Base-by-base conservation (phyloP, 352 stramenopile genomes). In the Phytopythium kandeliae region DNA sequence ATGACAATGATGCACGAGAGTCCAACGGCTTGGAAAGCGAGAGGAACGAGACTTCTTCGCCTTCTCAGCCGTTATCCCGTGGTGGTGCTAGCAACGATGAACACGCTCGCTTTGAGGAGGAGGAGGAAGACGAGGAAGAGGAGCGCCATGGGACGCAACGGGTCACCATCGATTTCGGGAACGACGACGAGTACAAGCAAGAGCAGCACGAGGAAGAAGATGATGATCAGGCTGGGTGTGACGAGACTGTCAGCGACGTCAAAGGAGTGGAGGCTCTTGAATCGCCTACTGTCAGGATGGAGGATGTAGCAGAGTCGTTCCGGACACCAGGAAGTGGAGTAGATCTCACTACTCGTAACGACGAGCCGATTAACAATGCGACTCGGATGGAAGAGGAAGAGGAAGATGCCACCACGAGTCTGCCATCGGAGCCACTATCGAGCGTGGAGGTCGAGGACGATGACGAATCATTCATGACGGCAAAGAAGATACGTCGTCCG, bases 101-200 rank as follows among this genome's bases (percentile, higher is more conserved):
- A 6, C 45, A 66, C 4, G 55, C 63, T 19, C 54, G 58, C 19
- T 43, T 58, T 41, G 24, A 60, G 7, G 30, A 55, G 30, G 55
- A 51, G 12, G 37, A 68, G 9, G 55, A 67, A 13, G 56, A 60
- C 22, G 55, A 67, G 10, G 55, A 60, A 24, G 44, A 62, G 37
- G 17, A 58, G 6, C n/a, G 52, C 40, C 47, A 49, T 12, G 36
- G 65, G 16, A 26, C 66, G 3, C 33, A 60, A 52, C 40, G 19
- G 12, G 79, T 70, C 30, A 85, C 76, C 10, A 71, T 87, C 35
- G 74, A 85, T 24, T 58, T 58, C 38, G 76, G 71, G 37, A 84
- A 80, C 35, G 70, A 78, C 28, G 33, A 48, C 24, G 48, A 80
- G 45, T 80, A 77, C 51, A 76, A 74, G 40, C 16, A 51, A 35